Percentiles rank a stretch among this genome's conserved stretches.
Evolutionary conservation across 257 asterid genomes (phyloP).

Genomic region (Eustoma russellianum): DNA sequence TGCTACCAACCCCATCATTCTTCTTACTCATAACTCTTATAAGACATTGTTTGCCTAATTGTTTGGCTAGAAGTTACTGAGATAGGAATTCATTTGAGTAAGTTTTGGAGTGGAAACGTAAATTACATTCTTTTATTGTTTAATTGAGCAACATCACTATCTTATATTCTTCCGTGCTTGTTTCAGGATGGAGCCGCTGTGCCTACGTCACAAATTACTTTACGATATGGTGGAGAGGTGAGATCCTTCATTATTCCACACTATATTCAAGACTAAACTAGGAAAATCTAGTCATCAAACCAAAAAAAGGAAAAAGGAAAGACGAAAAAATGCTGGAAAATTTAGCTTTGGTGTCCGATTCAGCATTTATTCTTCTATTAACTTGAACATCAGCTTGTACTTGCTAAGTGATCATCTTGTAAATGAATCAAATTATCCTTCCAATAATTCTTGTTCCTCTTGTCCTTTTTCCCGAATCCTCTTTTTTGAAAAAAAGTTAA

Average conservation of each 20-base stretch:
- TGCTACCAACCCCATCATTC: too few relatives aligned
- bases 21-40: background rate
- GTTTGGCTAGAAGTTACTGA: background rate
- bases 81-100: background rate
- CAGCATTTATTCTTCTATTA: background rate
- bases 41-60: background rate
- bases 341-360: background rate
- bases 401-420: background rate
- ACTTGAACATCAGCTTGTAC: background rate
- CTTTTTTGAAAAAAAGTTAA: too few relatives aligned
- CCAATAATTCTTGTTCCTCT: too few relatives aligned
- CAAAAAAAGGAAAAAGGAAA: too few relatives aligned
- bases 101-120: background rate
- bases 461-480: too few relatives aligned
- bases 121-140: background rate
- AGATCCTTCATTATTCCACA: constrained; percentile 11
- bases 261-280: too few relatives aligned
- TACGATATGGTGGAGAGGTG: constrained; percentile 99
- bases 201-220: constrained; percentile 63
- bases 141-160: background rate
- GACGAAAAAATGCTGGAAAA: background rate
- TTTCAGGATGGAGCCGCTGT: constrained; percentile 85
- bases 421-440: too few relatives aligned
- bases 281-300: too few relatives aligned
- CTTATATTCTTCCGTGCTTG: constrained; percentile 3